Percentiles rank a stretch among this genome's conserved stretches.
phyloP scores from a whole-genome alignment of 306 rosid genomes.

The Spatholobus suberectus region DNA sequence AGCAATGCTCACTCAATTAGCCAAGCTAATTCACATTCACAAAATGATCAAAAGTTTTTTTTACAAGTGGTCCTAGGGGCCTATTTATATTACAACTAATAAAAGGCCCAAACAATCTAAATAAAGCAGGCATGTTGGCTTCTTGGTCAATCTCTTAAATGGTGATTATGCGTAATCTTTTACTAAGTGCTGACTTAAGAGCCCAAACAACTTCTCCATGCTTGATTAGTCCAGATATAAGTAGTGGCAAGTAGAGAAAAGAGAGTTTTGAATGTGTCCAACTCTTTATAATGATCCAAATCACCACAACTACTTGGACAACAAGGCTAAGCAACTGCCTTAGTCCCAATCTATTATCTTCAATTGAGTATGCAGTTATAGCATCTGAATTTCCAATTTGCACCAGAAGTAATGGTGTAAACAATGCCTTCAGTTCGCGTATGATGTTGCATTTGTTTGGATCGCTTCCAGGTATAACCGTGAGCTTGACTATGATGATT shows the following conservation, averaged over 20 bases:
- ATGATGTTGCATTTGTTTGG: conserved; percentile 49
- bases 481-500: conserved; percentile 66
- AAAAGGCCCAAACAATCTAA: conserved; percentile 49
- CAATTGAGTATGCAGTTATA: conserved; percentile 76
- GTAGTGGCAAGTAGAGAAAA: conserved; percentile 63
- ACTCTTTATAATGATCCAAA: conserved; percentile 59
- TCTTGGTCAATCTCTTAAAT: conserved; percentile 52
- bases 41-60: too few relatives aligned
- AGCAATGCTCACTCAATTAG: too few relatives aligned
- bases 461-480: conserved; percentile 51
- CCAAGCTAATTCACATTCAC: too few relatives aligned
- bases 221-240: conserved; percentile 62
- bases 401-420: conserved; percentile 66
- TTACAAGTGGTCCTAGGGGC: too few relatives aligned
- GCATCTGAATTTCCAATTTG: conserved; percentile 74
- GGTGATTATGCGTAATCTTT: conserved; percentile 51
- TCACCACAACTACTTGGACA: conserved; percentile 62
- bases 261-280: conserved; percentile 62
- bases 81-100: too few relatives aligned
- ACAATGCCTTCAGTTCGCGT: conserved; percentile 55
- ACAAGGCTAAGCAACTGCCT: conserved; percentile 58
- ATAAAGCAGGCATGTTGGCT: conserved; percentile 52
- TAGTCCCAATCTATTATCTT: conserved; percentile 62
- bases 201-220: conserved; percentile 77
- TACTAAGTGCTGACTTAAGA: conserved; percentile 59